Evolutionary conservation across 2,329 filamentous ascomycete species (phyloP).

Genomic region (Neopestalotiopsis sp.): DNA sequence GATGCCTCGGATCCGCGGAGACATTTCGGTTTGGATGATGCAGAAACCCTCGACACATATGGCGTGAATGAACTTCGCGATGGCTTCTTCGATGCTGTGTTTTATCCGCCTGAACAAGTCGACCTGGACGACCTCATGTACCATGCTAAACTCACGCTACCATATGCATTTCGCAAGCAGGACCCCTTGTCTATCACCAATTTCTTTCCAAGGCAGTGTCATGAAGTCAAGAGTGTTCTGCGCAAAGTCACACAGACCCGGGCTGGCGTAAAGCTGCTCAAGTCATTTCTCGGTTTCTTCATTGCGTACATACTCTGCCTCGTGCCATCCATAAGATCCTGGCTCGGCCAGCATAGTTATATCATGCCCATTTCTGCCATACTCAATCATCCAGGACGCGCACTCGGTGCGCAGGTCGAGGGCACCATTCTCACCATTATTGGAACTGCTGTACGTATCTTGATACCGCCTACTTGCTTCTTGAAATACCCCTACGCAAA

Average conservation of each 20-base stretch:
- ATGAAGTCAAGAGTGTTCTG: slow-evolving; percentile 47
- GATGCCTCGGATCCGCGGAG: slow-evolving; percentile 22
- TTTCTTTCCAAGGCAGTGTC: slow-evolving; percentile 54
- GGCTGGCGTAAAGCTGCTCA: slow-evolving; percentile 56
- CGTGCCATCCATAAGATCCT: slow-evolving; percentile 51
- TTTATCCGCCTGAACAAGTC: slow-evolving; percentile 47
- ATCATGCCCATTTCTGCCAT: slow-evolving; percentile 63
- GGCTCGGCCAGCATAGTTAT: slow-evolving; percentile 60
- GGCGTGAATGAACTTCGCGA: slow-evolving; percentile 50
- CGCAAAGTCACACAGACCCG: slow-evolving; percentile 52
- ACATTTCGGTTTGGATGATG: slow-evolving; percentile 28
- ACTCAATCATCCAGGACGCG: slow-evolving; percentile 62
- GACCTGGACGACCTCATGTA: slow-evolving; percentile 45
- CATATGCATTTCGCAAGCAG: slow-evolving; percentile 50
- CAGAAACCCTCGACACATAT: slow-evolving; percentile 44
- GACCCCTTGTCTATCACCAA: slow-evolving; percentile 51
- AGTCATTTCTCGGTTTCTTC: slow-evolving; percentile 63
- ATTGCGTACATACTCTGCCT: slow-evolving; percentile 62
- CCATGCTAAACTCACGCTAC: slow-evolving; percentile 50
- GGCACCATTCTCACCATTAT: slow-evolving; percentile 58
- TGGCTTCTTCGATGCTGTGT: slow-evolving; percentile 55
- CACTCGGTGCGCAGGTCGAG: slow-evolving; percentile 63
- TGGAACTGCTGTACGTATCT: slow-evolving; percentile 46
- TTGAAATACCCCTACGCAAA: not conserved
- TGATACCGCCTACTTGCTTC: not conserved